A percentile compares a stretch with the other conserved stretches of the same genome.
Evolutionary conservation across 768 basidiomycete species (phyloP).

Genomic region (Tylopilus rubrobrunneus): DNA sequence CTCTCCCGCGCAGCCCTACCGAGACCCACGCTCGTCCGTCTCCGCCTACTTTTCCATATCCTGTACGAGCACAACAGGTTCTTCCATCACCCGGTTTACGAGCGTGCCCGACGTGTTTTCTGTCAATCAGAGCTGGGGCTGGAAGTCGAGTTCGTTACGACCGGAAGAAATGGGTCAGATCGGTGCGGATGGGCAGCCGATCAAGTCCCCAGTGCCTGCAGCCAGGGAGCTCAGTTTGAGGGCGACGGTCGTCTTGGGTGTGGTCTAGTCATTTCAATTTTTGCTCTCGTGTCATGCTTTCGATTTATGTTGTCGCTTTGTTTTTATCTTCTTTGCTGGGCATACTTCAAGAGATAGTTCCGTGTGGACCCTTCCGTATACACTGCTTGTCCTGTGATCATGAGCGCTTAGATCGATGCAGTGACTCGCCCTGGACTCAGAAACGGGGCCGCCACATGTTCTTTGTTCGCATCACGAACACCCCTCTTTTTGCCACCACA

Average conservation of each 20-base stretch:
- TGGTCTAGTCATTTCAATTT: slow-evolving; percentile 44
- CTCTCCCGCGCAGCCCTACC: slow-evolving; percentile 63
- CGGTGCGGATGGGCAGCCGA: slow-evolving; percentile 28
- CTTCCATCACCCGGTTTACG: slow-evolving; percentile 77
- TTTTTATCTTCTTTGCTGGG: too few species aligned
- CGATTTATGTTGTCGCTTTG: background rate
- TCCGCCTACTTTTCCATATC: slow-evolving; percentile 82
- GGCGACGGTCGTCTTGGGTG: slow-evolving; percentile 74
- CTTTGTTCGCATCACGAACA: too few species aligned
- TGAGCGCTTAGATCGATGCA: too few species aligned
- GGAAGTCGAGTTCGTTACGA: slow-evolving; percentile 66
- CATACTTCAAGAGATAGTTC: too few species aligned
- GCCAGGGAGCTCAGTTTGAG: slow-evolving; percentile 58
- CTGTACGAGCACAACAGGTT: slow-evolving; percentile 77
- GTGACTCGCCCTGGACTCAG: background rate
- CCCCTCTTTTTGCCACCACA: background rate
- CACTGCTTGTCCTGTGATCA: too few species aligned
- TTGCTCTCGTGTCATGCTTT: slow-evolving; percentile 1
- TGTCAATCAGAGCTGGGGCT: slow-evolving; percentile 89
- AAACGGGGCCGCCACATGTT: background rate
- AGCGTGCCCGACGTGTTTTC: slow-evolving; percentile 85
- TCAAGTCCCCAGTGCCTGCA: slow-evolving; percentile 31
- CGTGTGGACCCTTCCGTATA: too few species aligned
- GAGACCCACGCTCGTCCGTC: slow-evolving; percentile 68
- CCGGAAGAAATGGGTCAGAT: slow-evolving; percentile 47